Conservation (phyloP, 768 basidiomycete species). For the Exidia glandulosa region DNA sequence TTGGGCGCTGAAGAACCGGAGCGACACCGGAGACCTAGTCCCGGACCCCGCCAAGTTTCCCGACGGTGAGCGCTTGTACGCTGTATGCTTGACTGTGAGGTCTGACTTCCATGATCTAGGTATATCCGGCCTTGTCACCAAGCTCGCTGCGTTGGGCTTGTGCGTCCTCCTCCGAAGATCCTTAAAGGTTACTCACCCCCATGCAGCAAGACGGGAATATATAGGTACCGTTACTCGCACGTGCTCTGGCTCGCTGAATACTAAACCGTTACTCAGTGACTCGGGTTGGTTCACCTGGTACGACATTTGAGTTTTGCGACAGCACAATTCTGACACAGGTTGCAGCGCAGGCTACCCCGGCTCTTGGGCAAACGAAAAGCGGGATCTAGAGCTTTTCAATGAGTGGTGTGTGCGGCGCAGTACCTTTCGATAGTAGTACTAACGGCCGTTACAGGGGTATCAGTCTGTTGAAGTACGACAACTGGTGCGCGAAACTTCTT, state of each 20-base stretch:
- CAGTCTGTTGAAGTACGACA: slow-evolving; percentile 37
- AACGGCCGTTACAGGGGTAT: neutral
- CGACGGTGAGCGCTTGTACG: slow-evolving; percentile 22
- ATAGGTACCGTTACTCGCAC: slow-evolving; percentile 22
- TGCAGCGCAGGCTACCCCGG: slow-evolving; percentile 42
- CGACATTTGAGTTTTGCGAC: neutral
- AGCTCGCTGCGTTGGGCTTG: slow-evolving; percentile 48
- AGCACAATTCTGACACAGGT: neutral
- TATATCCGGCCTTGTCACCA: slow-evolving; percentile 44
- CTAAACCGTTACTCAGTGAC: slow-evolving; percentile 35
- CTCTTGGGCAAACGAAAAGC: neutral
- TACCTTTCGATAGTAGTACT: neutral
- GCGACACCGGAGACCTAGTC: slow-evolving; percentile 39
- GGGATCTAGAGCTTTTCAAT: slow-evolving; percentile 45
- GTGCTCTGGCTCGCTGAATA: neutral
- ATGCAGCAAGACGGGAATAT: slow-evolving; percentile 45
- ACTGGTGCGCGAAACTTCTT: slow-evolving; percentile 28
- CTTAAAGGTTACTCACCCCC: neutral
- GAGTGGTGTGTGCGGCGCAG: slow-evolving; percentile 43
- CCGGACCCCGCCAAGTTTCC: slow-evolving; percentile 42
- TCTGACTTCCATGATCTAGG: too few relatives aligned
- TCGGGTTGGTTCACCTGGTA: slow-evolving; percentile 57
- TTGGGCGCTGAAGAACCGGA: slow-evolving; percentile 48
- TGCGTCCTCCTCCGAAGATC: slow-evolving; percentile 19
- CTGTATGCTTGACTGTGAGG: neutral